Evolutionary conservation across 345 rosid genomes (phyloP).

Genomic region (Triadica sebifera): DNA sequence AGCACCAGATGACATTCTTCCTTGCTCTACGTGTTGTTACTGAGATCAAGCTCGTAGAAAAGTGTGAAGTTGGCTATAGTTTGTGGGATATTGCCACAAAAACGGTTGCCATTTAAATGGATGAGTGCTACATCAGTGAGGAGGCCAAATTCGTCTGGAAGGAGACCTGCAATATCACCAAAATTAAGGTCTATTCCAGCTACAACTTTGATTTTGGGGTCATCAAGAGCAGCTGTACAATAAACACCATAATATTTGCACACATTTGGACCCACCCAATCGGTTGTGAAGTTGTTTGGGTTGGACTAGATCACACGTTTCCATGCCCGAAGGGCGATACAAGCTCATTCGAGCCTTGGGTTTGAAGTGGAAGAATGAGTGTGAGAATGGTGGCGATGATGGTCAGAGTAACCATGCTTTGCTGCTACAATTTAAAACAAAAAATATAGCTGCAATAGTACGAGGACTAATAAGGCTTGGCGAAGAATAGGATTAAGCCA

Average conservation of each 20-base stretch:
- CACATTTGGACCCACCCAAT: slow-evolving; percentile 75
- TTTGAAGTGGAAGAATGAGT: slow-evolving; percentile 33
- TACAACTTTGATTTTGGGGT: slow-evolving; percentile 50
- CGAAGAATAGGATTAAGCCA: slow-evolving; percentile 19
- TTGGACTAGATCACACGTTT: slow-evolving; percentile 77
- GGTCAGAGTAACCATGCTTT: slow-evolving; percentile 36
- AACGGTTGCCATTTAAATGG: slow-evolving; percentile 77
- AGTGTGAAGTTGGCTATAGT: slow-evolving; percentile 49
- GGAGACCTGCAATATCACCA: slow-evolving; percentile 72
- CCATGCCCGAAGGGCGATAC: slow-evolving; percentile 69
- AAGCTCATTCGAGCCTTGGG: slow-evolving; percentile 66
- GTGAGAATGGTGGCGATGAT: slow-evolving; percentile 33
- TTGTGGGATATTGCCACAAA: slow-evolving; percentile 78
- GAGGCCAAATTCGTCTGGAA: slow-evolving; percentile 73
- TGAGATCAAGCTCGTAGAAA: slow-evolving; percentile 83
- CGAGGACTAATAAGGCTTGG: slow-evolving; percentile 25
- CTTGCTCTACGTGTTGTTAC: slow-evolving; percentile 78
- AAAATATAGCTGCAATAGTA: slow-evolving; percentile 28
- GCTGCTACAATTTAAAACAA: slow-evolving; percentile 37
- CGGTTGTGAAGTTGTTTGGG: slow-evolving; percentile 64
- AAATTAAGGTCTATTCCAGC: slow-evolving; percentile 74
- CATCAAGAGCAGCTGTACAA: slow-evolving; percentile 53
- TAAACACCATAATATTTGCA: slow-evolving; percentile 67
- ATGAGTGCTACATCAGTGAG: slow-evolving; percentile 69
- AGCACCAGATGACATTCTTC: slow-evolving; percentile 51